phyloP scores from a whole-genome alignment of 306 rosid genomes.

The Gastrolobium bilobum region DNA sequence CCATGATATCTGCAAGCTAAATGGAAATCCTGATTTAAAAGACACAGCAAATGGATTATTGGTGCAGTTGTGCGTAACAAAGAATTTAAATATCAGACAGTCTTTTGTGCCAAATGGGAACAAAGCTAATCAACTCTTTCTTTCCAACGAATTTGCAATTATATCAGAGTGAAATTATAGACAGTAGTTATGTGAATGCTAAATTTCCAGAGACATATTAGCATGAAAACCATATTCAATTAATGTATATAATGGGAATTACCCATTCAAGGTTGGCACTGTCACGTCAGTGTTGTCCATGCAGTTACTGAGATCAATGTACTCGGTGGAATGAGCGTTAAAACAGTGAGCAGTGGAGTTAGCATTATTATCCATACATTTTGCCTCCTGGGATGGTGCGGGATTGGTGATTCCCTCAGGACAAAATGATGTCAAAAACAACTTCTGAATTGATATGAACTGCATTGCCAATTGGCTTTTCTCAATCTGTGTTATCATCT shows the following conservation, averaged over 20 bases:
- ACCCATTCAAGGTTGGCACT: slow-evolving; percentile 93
- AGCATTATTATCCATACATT: slow-evolving; percentile 37
- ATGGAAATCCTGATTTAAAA: background rate
- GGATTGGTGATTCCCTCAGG: slow-evolving; percentile 43
- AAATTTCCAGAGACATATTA: slow-evolving; percentile 29
- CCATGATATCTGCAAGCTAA: background rate
- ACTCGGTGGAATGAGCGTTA: slow-evolving; percentile 53
- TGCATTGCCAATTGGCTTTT: slow-evolving; percentile 67
- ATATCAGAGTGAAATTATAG: background rate
- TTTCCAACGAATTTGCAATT: background rate
- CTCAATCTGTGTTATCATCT: slow-evolving; percentile 72
- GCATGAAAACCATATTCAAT: background rate
- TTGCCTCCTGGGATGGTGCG: slow-evolving; percentile 42
- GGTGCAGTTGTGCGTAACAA: background rate
- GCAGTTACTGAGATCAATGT: slow-evolving; percentile 81
- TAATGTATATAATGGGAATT: background rate
- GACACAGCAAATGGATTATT: background rate
- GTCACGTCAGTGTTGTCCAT: slow-evolving; percentile 77
- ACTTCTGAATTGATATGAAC: slow-evolving; percentile 73
- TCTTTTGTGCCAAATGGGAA: background rate
- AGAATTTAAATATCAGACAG: background rate
- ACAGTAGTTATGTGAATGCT: background rate
- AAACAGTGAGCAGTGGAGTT: slow-evolving; percentile 34
- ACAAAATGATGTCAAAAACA: slow-evolving; percentile 63
- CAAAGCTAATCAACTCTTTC: background rate